Conservation (phyloP, 2,329 filamentous ascomycete genomes). For the Rhexocercosporidium sp. region DNA sequence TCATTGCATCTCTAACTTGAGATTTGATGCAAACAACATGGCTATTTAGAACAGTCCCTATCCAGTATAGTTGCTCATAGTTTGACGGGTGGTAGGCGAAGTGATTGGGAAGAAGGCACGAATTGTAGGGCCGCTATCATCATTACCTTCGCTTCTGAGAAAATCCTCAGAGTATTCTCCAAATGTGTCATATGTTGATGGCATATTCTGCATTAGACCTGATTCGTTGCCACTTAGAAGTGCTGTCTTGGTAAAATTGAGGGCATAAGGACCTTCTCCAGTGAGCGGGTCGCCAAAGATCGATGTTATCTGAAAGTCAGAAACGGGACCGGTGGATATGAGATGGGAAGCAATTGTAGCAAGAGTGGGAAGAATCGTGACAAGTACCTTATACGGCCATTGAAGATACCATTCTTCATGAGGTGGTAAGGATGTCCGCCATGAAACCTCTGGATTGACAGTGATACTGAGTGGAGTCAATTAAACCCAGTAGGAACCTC, state of each 20-base stretch:
- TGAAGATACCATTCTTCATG: slow-evolving; percentile 1
- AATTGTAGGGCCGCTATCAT: slow-evolving; percentile 7
- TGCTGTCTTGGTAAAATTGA: neutral
- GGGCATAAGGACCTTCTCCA: neutral
- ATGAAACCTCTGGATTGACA: too few relatives aligned
- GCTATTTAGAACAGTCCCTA: slow-evolving; percentile 4
- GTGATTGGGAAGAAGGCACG: slow-evolving; percentile 6
- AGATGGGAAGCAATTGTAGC: slow-evolving; percentile 9
- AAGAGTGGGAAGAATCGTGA: neutral
- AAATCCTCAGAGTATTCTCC: neutral
- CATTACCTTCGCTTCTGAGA: neutral
- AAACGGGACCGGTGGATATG: slow-evolving; percentile 11
- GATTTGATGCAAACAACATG: slow-evolving; percentile 15
- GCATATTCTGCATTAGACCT: too few relatives aligned
- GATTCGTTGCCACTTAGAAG: neutral
- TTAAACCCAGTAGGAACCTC: neutral
- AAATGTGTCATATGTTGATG: too few relatives aligned
- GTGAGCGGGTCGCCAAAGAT: slow-evolving; percentile 5
- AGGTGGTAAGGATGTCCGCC: neutral
- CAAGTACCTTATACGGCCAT: slow-evolving; percentile 7
- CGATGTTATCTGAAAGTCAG: slow-evolving; percentile 4
- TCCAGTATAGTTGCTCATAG: slow-evolving; percentile 13
- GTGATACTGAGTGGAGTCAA: neutral
- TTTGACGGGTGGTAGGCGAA: slow-evolving; percentile 3
- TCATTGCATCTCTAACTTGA: neutral